Conservation (phyloP, 352 stramenopile species). For the Thalassiosira exigua region DNA sequence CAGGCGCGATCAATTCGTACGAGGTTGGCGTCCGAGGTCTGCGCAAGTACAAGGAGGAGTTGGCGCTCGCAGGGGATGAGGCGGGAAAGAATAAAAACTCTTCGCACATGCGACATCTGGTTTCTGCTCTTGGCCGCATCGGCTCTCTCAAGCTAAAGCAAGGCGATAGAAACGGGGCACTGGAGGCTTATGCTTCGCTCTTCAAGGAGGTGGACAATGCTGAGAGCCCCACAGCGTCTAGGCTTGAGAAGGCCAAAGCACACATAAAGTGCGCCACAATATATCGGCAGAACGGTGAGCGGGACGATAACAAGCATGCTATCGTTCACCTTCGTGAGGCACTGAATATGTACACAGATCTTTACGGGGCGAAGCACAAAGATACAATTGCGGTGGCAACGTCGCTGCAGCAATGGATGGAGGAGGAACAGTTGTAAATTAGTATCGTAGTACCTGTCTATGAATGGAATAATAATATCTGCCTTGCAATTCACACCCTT, state of each 20-base stretch:
- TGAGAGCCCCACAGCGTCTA: conserved; percentile 75
- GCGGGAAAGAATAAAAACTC: conserved; percentile 72
- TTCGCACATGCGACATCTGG: conserved; percentile 79
- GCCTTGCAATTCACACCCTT: too few relatives aligned
- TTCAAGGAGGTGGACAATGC: conserved; percentile 76
- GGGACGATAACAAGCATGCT: conserved; percentile 72
- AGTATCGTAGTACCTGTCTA: conserved; percentile 14
- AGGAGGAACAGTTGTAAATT: conserved; percentile 56
- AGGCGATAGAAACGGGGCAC: conserved; percentile 72
- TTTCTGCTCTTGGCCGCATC: conserved; percentile 79
- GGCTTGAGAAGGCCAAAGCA: conserved; percentile 81
- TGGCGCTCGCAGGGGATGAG: conserved; percentile 52
- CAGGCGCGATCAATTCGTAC: conserved; percentile 75
- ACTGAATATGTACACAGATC: conserved; percentile 83
- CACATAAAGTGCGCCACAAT: conserved; percentile 86
- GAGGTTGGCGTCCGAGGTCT: conserved; percentile 75
- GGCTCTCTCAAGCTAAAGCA: conserved; percentile 82
- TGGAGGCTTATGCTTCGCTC: conserved; percentile 74
- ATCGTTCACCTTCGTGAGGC: conserved; percentile 80
- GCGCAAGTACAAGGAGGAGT: conserved; percentile 70
- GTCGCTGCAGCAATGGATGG: conserved; percentile 79
- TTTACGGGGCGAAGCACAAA: conserved; percentile 82
- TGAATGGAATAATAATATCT: too few relatives aligned
- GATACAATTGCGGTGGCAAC: conserved; percentile 81
- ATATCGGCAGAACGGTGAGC: conserved; percentile 68